Evolutionary conservation across 2,329 filamentous ascomycete genomes (phyloP), one percentile per base, ranked within the genome.

Genomic region (Colletotrichum simmondsii): DNA sequence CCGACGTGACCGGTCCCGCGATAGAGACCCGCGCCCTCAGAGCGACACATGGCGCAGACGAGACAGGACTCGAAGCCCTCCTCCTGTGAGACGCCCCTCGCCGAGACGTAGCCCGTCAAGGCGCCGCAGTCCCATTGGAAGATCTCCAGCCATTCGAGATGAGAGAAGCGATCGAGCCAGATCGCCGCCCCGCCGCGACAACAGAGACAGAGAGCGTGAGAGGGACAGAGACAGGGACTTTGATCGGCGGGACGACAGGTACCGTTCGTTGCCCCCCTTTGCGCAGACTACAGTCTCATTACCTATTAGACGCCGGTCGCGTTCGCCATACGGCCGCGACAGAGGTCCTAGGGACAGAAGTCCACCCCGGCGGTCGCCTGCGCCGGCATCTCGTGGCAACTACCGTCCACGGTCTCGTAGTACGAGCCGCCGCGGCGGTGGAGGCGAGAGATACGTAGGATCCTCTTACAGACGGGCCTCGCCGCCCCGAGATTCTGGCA

Each of bases 341-440:
- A 85, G 83, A 54, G 74, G 81, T 32, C 83, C 82, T 46, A 78
- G 81, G 11, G 78, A 81, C 42, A 77, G 83, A n/a, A 81, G 82
- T 16, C 79, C 81, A 7, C 75, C 79, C 28, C 75, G 85, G 69
- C 81, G 85, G 60, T 83, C 83, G 4, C 81, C 85, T 0, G 82
- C 83, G 49, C 80, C 81, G 22, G 78, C 77, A 32, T 75, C 82
- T 11, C 83, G 85, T 52, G 85, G 81, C 67, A 82, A 85, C 3
- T 91, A 88, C 75, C 84, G 89, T 68, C 87, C 84, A n/a, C 86
- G 88, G 42, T 89, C 88, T 54, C 85, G 88, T 56, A 88, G 85
- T 59, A 83, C 84, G 16, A 86, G 86, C 61, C 85, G 88, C 56
- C 85, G 87, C 57, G 87, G 85, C 37, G 42, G 42, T 49, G 42